Base-by-base conservation (phyloP, 2,329 filamentous ascomycete species). In the Calonectria hongkongensis region DNA sequence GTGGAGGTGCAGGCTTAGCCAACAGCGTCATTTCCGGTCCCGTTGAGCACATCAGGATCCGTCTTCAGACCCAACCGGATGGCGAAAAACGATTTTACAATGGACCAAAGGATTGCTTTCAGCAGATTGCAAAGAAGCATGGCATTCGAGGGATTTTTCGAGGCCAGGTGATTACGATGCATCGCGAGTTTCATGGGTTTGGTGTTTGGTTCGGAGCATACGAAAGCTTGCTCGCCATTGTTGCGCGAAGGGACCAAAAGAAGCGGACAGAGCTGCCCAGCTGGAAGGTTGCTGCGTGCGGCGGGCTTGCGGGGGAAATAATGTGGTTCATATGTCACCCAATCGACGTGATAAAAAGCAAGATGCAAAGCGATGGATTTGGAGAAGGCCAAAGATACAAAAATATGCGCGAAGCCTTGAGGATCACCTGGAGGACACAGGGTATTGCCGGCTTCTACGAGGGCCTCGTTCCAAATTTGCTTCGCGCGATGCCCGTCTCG, bases 261-360 rank as follows among this genome's bases (percentile, higher is more conserved):
- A 36, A 36, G 16, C 39, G 70, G 18, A 25, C 18, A 10, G 66
- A 72, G 7, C 50, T 69, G n/a, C 50, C 70, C 12, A 69, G 70
- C 15, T 72, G 70, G 70, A 72, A 72, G 4, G 68, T 72, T 36
- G 66, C 66, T 10, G 12, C 58, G 18, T 72, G 66, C 10, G 70
- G 66, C 15, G 66, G 70, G 3, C 18, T 72, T 8, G 66, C 58
- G 1, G 66, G 70, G 4, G 70, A 72, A 48, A 21, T 72, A 1
- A 28, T 72, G 21, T 69, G 58, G 70, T 41, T 65, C 2, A 9
- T 69, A 28, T 69, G 48, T 2, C 36, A 72, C 21, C 66, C 66
- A 6, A 10, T 72, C 8, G 70, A 72, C 13, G 66, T 72, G 7
- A 72, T 72, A 21, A 72, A 72, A 50, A 72, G 58, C 41, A 72